A percentile compares a stretch with the other conserved stretches of the same genome.
Evolutionary conservation across 1,284 basidiomycete species (phyloP).

Genomic region (Xerocomus amazonicus): DNA sequence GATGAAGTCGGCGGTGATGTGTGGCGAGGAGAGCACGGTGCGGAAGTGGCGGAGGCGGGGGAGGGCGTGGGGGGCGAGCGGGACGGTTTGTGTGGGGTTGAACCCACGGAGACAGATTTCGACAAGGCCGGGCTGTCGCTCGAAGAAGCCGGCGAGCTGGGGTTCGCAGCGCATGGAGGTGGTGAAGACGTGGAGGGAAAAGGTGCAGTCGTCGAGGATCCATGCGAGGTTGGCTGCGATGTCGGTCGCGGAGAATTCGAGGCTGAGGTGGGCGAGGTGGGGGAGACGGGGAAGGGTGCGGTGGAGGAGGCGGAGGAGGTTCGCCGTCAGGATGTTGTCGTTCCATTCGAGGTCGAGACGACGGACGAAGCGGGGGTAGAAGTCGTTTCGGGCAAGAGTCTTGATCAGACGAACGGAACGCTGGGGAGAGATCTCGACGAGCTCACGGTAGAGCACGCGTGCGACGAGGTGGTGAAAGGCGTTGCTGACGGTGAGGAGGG

Average conservation of each 20-base stretch:
- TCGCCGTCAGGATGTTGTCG: constrained; percentile 34
- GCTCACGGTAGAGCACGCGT: constrained; percentile 46
- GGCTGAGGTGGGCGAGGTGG: constrained; percentile 40
- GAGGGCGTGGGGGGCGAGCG: constrained; percentile 40
- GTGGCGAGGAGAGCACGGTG: constrained; percentile 49
- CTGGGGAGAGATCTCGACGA: constrained; percentile 34
- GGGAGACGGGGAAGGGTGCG: constrained; percentile 39
- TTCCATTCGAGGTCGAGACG: constrained; percentile 42
- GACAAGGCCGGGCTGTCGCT: constrained; percentile 43
- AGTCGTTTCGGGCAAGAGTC: constrained; percentile 36
- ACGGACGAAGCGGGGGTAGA: constrained; percentile 40
- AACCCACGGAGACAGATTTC: constrained; percentile 55
- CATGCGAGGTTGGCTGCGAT: constrained; percentile 39
- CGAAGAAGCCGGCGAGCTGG: constrained; percentile 49
- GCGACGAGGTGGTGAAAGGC: constrained; percentile 39
- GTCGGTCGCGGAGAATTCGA: constrained; percentile 45
- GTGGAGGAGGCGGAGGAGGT: constrained; percentile 49
- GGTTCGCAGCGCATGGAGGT: constrained; percentile 51
- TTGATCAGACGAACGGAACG: constrained; percentile 40
- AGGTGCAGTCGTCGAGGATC: constrained; percentile 43
- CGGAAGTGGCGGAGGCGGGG: constrained; percentile 49
- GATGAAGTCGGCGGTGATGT: constrained; percentile 44
- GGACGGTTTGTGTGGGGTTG: constrained; percentile 32
- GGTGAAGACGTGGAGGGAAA: constrained; percentile 43
- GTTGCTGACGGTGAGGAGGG: constrained; percentile 33